A percentile compares a stretch with the other conserved stretches of the same genome.
Evolutionary conservation across 2,329 filamentous ascomycete species (phyloP).

Genomic region (Clarireedia hainanense): DNA sequence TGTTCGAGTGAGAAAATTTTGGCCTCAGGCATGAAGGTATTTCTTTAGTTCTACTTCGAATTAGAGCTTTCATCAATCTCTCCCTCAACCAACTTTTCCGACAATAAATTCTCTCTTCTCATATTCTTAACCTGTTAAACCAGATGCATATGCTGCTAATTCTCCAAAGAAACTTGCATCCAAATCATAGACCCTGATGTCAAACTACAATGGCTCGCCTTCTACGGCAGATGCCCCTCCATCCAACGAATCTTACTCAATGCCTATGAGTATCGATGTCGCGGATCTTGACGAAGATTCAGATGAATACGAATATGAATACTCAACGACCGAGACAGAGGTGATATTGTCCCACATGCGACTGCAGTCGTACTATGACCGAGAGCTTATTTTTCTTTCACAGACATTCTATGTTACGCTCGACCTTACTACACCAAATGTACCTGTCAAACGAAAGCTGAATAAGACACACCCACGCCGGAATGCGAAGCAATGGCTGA

Average conservation of each 20-base stretch:
- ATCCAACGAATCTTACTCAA: constrained; percentile 5
- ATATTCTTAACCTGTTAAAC: neutral
- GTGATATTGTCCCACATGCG: constrained; percentile 28
- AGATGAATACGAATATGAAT: constrained; percentile 62
- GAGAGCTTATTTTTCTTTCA: constrained; percentile 1
- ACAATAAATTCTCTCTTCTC: neutral
- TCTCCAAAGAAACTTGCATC: constrained; percentile 18
- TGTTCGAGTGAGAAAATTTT: no score
- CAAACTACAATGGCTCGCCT: constrained; percentile 9
- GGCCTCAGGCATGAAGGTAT: neutral
- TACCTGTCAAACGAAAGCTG: constrained; percentile 15
- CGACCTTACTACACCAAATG: constrained; percentile 44
- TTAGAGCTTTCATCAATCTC: neutral
- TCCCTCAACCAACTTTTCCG: neutral
- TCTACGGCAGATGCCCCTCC: constrained; percentile 16
- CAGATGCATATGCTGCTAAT: constrained; percentile 17
- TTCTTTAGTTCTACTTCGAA: neutral
- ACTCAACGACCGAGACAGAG: constrained; percentile 56
- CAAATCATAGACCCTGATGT: constrained; percentile 23
- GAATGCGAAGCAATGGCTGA: constrained; percentile 17
- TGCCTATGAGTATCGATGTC: constrained; percentile 5
- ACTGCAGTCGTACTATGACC: neutral
- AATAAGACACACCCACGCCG: constrained; percentile 10
- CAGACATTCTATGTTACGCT: constrained; percentile 58
- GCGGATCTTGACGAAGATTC: constrained; percentile 29